phyloP scores from a whole-genome alignment of 129 eudicot genomes.

The Smallanthus sonchifolius region DNA sequence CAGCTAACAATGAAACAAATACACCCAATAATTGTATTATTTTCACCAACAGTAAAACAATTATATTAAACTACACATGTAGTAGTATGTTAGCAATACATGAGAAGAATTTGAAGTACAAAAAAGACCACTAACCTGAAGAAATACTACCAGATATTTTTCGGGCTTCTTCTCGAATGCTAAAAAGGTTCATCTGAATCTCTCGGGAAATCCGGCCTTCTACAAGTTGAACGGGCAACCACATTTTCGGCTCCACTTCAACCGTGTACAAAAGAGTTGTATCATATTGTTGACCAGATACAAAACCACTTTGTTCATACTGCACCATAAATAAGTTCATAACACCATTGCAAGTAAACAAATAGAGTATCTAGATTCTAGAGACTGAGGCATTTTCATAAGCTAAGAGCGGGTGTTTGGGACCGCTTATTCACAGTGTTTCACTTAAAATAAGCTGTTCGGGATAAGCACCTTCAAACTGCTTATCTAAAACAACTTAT shows the following conservation, averaged over 20 bases:
- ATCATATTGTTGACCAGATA: slow-evolving; percentile 25
- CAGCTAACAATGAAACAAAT: not conserved
- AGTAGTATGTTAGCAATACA: slow-evolving; percentile 1
- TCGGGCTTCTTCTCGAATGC: slow-evolving; percentile 54
- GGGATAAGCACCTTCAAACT: not conserved
- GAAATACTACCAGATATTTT: slow-evolving; percentile 16
- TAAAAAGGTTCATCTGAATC: slow-evolving; percentile 61
- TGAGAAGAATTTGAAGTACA: slow-evolving; percentile 7
- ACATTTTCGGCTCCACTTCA: slow-evolving; percentile 71
- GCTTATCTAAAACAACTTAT: not conserved
- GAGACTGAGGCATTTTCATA: not conserved
- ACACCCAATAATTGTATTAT: not conserved
- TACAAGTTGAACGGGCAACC: slow-evolving; percentile 85
- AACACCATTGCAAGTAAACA: not conserved
- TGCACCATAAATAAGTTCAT: slow-evolving; percentile 16
- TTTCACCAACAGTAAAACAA: slow-evolving; percentile 9
- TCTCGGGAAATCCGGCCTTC: slow-evolving; percentile 73
- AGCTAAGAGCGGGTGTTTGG: not conserved
- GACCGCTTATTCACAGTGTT: not conserved
- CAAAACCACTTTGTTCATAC: slow-evolving; percentile 24
- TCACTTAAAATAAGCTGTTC: not conserved
- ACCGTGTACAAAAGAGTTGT: slow-evolving; percentile 67
- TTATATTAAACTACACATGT: not conserved
- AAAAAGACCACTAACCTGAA: slow-evolving; percentile 2
- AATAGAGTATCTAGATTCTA: not conserved